Percentiles rank a stretch among this genome's conserved stretches.
Conservation (phyloP, 352 stramenopile genomes). For the Blastocystis sp. region DNA sequence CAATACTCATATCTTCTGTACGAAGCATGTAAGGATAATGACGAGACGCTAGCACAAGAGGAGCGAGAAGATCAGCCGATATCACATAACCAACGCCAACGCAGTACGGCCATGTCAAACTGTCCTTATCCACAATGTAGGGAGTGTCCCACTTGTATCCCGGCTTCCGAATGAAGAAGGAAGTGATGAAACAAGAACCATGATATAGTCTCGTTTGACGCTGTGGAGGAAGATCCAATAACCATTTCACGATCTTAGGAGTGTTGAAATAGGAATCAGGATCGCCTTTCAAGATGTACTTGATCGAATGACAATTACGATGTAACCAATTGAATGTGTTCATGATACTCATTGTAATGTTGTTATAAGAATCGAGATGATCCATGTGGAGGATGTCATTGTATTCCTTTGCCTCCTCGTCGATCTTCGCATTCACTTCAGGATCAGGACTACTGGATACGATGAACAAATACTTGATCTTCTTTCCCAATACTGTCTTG, state of each 20-base stretch:
- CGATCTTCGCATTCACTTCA: conserved; percentile 21
- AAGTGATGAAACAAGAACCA: conserved; percentile 64
- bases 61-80: conserved; percentile 52
- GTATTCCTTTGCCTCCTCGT: conserved; percentile 26
- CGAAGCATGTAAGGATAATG: conserved; percentile 68
- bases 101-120: conserved; percentile 47
- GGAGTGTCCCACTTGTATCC: conserved; percentile 61
- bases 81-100: conserved; percentile 56
- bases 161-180: conserved; percentile 48
- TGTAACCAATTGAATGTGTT: conserved; percentile 64
- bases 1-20: conserved; percentile 69
- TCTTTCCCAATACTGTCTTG: conserved; percentile 5
- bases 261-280: conserved; percentile 60
- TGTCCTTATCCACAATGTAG: conserved; percentile 19
- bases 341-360: conserved; percentile 67
- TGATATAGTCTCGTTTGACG: conserved; percentile 30
- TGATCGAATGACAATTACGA: conserved; percentile 56
- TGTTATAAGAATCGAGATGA: conserved; percentile 63
- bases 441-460: conserved; percentile 48
- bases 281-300: conserved; percentile 60
- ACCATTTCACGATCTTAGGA: conserved; percentile 53
- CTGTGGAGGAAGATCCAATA: conserved; percentile 25
- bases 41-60: conserved; percentile 37
- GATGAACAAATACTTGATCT: conserved; percentile 64
- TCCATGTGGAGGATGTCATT: conserved; percentile 65